A percentile compares a stretch with the other conserved stretches of the same genome.
phyloP scores from a whole-genome alignment of 2,329 filamentous ascomycete species.

The Trichoderma brevicompactum region DNA sequence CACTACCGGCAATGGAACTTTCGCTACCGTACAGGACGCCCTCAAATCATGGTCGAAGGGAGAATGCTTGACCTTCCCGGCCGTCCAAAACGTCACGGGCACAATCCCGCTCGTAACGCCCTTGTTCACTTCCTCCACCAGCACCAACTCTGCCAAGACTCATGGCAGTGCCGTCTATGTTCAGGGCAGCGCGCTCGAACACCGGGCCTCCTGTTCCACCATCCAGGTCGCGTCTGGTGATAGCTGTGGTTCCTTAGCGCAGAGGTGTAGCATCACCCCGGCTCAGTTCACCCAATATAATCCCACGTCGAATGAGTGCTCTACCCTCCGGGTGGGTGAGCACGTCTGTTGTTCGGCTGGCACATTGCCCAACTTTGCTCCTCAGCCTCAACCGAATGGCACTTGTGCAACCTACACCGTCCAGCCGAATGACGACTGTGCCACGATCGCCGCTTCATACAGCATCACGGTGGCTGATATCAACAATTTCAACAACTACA shows the following conservation, averaged over 20 bases:
- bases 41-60: slow-evolving; percentile 39
- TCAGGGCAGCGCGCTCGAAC: background rate
- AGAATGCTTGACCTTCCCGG: slow-evolving; percentile 36
- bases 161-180: background rate
- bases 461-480: slow-evolving; percentile 32
- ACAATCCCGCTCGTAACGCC: too few relatives aligned
- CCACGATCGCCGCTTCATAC: slow-evolving; percentile 36
- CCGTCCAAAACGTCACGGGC: background rate
- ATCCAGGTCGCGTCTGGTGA: background rate
- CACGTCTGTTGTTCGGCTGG: slow-evolving; percentile 46
- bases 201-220: background rate
- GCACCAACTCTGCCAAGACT: too few relatives aligned
- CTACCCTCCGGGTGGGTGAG: slow-evolving; percentile 40
- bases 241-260: slow-evolving; percentile 4
- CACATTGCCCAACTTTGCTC: slow-evolving; percentile 34
- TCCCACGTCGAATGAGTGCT: slow-evolving; percentile 38
- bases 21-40: slow-evolving; percentile 39
- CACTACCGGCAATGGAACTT: slow-evolving; percentile 40
- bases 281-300: slow-evolving; percentile 43
- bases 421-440: slow-evolving; percentile 41
- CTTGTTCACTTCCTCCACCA: too few relatives aligned
- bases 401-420: slow-evolving; percentile 43
- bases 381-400: slow-evolving; percentile 43
- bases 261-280: background rate
- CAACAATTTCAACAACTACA: slow-evolving; percentile 37